A percentile compares a stretch with the other conserved stretches of the same genome.
Conservation (phyloP, 2,329 filamentous ascomycete species). For the Beauveria scarabaeidicola region DNA sequence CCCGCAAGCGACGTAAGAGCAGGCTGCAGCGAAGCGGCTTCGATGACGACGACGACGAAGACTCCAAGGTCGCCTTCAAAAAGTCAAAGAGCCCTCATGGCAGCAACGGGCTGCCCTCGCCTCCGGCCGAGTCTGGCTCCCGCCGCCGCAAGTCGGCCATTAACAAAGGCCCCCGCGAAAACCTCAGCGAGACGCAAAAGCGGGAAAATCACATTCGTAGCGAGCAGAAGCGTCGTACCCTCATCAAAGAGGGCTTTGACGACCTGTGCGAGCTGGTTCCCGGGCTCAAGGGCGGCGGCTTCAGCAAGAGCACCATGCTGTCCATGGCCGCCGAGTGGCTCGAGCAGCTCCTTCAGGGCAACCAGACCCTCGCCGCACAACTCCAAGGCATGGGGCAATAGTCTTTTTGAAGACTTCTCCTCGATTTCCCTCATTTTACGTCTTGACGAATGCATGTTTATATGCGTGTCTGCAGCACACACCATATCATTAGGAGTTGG, state of each 20-base stretch:
- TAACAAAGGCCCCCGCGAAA: slow-evolving; percentile 50
- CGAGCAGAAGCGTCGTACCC: slow-evolving; percentile 75
- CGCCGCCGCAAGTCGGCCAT: slow-evolving; percentile 44
- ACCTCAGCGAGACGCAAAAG: slow-evolving; percentile 74
- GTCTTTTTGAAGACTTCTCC: background rate
- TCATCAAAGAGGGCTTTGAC: slow-evolving; percentile 76
- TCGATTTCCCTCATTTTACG: background rate
- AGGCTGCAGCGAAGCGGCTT: slow-evolving; percentile 35
- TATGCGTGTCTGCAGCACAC: background rate
- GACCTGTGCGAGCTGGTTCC: slow-evolving; percentile 72
- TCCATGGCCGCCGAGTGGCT: slow-evolving; percentile 69
- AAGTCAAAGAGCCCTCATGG: slow-evolving; percentile 40
- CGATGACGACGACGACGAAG: slow-evolving; percentile 33
- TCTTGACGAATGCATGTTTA: background rate
- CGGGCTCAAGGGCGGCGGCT: slow-evolving; percentile 61
- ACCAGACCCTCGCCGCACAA: slow-evolving; percentile 49
- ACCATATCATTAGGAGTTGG: slow-evolving; percentile 3
- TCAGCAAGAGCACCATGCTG: slow-evolving; percentile 77
- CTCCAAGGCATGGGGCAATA: slow-evolving; percentile 31
- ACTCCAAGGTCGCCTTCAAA: slow-evolving; percentile 17
- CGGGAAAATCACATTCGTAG: slow-evolving; percentile 79
- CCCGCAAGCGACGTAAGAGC: slow-evolving; percentile 48
- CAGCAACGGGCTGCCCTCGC: slow-evolving; percentile 28
- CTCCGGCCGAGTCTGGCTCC: slow-evolving; percentile 26
- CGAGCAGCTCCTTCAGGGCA: slow-evolving; percentile 62